Evolutionary conservation across 495 filamentous ascomycete genomes (phyloP).

Genomic region (Hyaloscypha hepaticicola): DNA sequence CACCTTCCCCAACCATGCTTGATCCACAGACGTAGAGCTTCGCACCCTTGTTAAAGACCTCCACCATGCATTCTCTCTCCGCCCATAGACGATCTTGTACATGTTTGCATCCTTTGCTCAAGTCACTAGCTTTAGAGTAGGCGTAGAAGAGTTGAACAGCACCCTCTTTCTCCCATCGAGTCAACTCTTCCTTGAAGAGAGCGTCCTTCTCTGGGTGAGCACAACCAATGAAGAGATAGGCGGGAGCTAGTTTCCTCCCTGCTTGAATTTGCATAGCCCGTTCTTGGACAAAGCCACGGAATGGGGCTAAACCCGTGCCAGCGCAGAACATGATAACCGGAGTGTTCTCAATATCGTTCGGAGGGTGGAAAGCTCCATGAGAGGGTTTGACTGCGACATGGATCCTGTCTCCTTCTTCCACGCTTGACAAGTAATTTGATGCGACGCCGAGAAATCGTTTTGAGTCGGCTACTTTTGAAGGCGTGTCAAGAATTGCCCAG

Average conservation of each 20-base stretch:
- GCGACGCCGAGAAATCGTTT: conserved; percentile 51
- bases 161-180: conserved; percentile 55
- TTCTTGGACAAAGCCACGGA: conserved; percentile 64
- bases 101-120: conserved; percentile 47
- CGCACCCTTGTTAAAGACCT: conserved; percentile 57
- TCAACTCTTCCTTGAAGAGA: conserved; percentile 60
- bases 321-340: conserved; percentile 67
- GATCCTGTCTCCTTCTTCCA: conserved; percentile 58
- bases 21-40: conserved; percentile 69
- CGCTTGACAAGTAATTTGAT: conserved; percentile 53
- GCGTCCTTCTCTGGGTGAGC: conserved; percentile 55
- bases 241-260: conserved; percentile 53
- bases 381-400: conserved; percentile 58
- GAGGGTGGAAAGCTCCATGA: conserved; percentile 66
- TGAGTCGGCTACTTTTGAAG: conserved; percentile 49
- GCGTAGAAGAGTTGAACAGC: conserved; percentile 58
- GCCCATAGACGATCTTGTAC: conserved; percentile 62
- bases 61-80: conserved; percentile 49
- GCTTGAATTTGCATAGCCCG: conserved; percentile 55
- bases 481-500: conserved; percentile 60
- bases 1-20: conserved; percentile 57
- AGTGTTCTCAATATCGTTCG: conserved; percentile 53
- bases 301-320: conserved; percentile 57
- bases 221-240: conserved; percentile 65
- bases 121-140: conserved; percentile 45